A percentile compares a stretch with the other conserved stretches of the same genome.
phyloP scores from a whole-genome alignment of 495 filamentous ascomycete species.

The Penicillium cosmopolitanum region DNA sequence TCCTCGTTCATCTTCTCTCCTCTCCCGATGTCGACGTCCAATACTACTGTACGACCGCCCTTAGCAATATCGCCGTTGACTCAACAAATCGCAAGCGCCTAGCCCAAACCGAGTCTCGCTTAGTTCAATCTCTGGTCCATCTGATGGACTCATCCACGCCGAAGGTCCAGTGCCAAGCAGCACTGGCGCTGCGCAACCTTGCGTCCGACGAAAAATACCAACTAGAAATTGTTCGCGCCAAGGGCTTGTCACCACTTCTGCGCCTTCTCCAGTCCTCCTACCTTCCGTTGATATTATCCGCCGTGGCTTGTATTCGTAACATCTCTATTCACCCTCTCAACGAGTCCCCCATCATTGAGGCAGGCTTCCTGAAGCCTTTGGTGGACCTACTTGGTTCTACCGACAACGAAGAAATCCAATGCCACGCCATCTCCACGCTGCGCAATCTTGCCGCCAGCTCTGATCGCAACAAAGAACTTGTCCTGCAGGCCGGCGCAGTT shows the following conservation, averaged over 20 bases:
- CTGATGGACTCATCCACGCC: slow-evolving; percentile 97
- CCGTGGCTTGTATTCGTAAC: slow-evolving; percentile 97
- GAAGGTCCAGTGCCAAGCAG: slow-evolving; percentile 97
- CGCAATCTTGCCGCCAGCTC: slow-evolving; percentile 95
- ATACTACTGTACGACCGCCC: slow-evolving; percentile 98
- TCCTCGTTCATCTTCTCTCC: slow-evolving; percentile 89
- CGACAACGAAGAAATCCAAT: slow-evolving; percentile 98
- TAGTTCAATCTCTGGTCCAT: slow-evolving; percentile 91
- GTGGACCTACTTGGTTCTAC: slow-evolving; percentile 93
- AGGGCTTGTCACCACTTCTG: slow-evolving; percentile 81
- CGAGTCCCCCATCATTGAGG: slow-evolving; percentile 99
- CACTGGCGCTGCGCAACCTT: slow-evolving; percentile 89
- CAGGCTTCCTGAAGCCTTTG: slow-evolving; percentile 89
- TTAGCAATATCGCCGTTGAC: slow-evolving; percentile 98
- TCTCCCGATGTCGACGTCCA: slow-evolving; percentile 95
- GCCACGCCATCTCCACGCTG: slow-evolving; percentile 96
- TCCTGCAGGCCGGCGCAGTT: slow-evolving; percentile 93
- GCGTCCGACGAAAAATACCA: slow-evolving; percentile 99
- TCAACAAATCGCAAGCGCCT: slow-evolving; percentile 85
- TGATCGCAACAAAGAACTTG: slow-evolving; percentile 94
- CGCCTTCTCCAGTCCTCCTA: slow-evolving; percentile 92
- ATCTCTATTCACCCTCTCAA: slow-evolving; percentile 99
- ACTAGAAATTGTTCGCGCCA: slow-evolving; percentile 90
- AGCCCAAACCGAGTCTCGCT: slow-evolving; percentile 81
- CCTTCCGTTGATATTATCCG: slow-evolving; percentile 92